Evolutionary conservation across 1,284 basidiomycete species (phyloP), one percentile per base, ranked within the genome.

Genomic region (Tranzscheliella williamsii): DNA sequence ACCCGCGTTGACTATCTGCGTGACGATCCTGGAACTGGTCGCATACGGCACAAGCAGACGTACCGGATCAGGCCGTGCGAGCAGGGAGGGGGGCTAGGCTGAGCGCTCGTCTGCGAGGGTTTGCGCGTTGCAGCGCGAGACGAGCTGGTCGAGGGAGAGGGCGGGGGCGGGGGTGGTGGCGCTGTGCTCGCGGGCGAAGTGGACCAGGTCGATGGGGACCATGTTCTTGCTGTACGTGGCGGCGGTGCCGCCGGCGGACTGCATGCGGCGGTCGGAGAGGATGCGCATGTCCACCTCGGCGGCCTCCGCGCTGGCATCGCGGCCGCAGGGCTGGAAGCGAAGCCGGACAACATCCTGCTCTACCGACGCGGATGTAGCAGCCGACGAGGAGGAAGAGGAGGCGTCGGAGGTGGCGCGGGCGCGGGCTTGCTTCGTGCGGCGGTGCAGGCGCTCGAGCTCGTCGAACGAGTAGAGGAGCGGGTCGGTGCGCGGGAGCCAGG

Each of bases 131-230:
- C 47, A 62, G 3, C 38, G 32, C 12, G 38, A 23, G 2, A 62
- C 57, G 18, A 62, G 44, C 17, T 62, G 51, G 23, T 62, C 57
- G 5, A 62, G 38, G 1, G 46, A 42, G 37, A 50, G 45, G 5
- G 27, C 15, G 7, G 15, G 8, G 18, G 21, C 16, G 15, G 8
- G 4, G 4, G 40, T 31, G 7, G 27, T 16, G 15, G 40, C 32
- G 21, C 83, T 83, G n/a, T n/a, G n/a, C n/a, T n/a, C n/a, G n/a
- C n/a, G n/a, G 66, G 89, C 87, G 72, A 94, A 79, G 42, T 83
- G 84, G 17, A 95, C 80, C 12, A 90, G 88, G 72, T 97, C 93
- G 30, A 89, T 82, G 2, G 93, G 94, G 15, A 94, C 83, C 88
- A 94, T 94, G 74, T 95, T 96, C 70, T 89, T 87, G 61, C 88